phyloP scores from a whole-genome alignment of 768 basidiomycete species.

The Russula sp. region DNA sequence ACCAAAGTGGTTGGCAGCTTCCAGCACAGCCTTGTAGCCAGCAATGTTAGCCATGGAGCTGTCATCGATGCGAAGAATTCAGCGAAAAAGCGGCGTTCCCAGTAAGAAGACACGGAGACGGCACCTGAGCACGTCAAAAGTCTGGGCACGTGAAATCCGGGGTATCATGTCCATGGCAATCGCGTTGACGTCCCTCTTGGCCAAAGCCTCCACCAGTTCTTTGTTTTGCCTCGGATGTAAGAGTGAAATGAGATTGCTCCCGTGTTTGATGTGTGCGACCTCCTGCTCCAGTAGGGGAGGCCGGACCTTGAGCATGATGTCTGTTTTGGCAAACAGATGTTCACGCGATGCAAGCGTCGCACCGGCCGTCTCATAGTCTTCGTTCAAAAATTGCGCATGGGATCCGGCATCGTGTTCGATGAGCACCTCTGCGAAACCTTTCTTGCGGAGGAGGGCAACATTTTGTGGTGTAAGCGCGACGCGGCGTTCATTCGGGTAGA shows the following conservation, averaged over 20 bases:
- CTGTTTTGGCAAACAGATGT: constrained; percentile 57
- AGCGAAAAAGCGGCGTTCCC: neutral
- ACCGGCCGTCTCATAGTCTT: constrained; percentile 71
- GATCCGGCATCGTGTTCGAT: constrained; percentile 66
- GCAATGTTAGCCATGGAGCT: constrained; percentile 94
- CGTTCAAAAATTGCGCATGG: constrained; percentile 73
- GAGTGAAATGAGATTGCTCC: constrained; percentile 77
- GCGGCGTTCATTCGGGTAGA: constrained; percentile 69
- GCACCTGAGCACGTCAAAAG: constrained; percentile 82
- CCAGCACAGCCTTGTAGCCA: constrained; percentile 89
- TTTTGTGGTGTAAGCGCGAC: constrained; percentile 81
- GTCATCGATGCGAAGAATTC: neutral
- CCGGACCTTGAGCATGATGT: constrained; percentile 83
- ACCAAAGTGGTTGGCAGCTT: constrained; percentile 86
- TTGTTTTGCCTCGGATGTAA: constrained; percentile 81
- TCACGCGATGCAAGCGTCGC: constrained; percentile 69
- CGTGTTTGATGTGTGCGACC: constrained; percentile 53
- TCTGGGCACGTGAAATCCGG: constrained; percentile 83
- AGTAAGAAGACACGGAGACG: constrained; percentile 5
- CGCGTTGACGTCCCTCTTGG: constrained; percentile 57
- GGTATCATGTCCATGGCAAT: constrained; percentile 94
- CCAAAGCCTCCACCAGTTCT: constrained; percentile 58
- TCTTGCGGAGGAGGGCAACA: constrained; percentile 65
- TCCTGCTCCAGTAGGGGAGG: constrained; percentile 64
- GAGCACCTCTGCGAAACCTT: constrained; percentile 68